Evolutionary conservation across 257 asterid species (phyloP), one percentile per base, ranked within the genome.

Genomic region (Pogostemon cablin): DNA sequence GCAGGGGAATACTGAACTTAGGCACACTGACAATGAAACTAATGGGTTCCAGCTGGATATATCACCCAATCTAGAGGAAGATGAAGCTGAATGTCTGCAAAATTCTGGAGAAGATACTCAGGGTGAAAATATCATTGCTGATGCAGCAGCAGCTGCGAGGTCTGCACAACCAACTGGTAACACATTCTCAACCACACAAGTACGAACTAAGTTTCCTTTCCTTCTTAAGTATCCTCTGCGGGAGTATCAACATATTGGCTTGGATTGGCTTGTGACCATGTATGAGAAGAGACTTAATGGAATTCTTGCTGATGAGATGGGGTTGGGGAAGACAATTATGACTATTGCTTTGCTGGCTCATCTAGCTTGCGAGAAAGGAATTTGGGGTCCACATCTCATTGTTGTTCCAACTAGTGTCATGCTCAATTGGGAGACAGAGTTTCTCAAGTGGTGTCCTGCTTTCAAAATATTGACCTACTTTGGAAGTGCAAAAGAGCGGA

Each of bases 351-450:
- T 95, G 75, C 99, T 95, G 79, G 98, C 98, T 78, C 99, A 95
- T 78, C 81, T 95, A 54, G 99, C 99, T 68, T 83, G 90, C 73
- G 98, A 95, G 73, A 95, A 88, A 74, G 99, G 99, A 66, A 91
- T 95, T 60, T 95, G 99, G 99, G 98, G 97, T 52, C 98, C 98
- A 61, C 99, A 95, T 86, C 95, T 95, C 73, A 95, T 95, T 78
- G 99, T 95, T 58, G 99, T 95, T 64, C 99, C 99, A 41, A 95
- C 99, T 55, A 95, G 99, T 77, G 99, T 95, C 79, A 91, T 95
- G 99, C 98, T 95, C 74, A 95, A 95, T 84, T 95, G 99, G 99
- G 98, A 95, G 80, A 95, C 99, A 1, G 99, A 95, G 84, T 91
- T 95, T 82, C 97, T 95, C 9, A 95, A 88, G 70, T 95, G 99